These are phyloP conservation scores for Acorus calamus DNA, from an alignment of 106 monocot species.

Conservation along the genomic window DNA sequence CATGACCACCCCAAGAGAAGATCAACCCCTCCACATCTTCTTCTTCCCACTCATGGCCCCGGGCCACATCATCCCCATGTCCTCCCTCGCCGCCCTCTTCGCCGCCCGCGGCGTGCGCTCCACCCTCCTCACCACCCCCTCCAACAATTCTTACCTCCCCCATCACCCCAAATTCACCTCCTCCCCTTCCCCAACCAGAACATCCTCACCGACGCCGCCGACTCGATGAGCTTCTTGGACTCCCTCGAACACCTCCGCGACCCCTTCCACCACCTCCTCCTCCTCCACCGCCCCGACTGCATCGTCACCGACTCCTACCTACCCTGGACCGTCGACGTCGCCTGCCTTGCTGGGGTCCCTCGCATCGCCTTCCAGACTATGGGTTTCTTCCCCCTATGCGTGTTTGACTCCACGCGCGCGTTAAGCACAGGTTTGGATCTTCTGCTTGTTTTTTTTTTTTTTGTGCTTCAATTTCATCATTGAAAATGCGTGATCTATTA, in stretches of 20 bases:
- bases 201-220: neutral
- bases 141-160: neutral
- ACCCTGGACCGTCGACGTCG: slow-evolving; percentile 17
- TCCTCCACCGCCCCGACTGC: neutral
- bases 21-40: neutral
- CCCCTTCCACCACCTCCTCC: slow-evolving; percentile 8
- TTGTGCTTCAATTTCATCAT: no score
- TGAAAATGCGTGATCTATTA: no score
- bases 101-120: neutral
- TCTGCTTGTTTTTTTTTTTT: no score
- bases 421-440: neutral
- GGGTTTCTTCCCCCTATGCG: slow-evolving; percentile 8
- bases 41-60: slow-evolving; percentile 8
- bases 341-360: slow-evolving; percentile 17
- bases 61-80: slow-evolving; percentile 15
- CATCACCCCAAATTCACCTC: neutral
- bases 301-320: slow-evolving; percentile 13
- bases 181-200: slow-evolving; percentile 1
- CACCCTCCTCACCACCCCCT: slow-evolving; percentile 10
- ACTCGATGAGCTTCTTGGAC: neutral
- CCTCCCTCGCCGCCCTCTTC: slow-evolving; percentile 6
- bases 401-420: neutral
- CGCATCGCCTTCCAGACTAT: slow-evolving; percentile 29
- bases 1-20: no score
- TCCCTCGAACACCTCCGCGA: neutral